These are phyloP conservation scores for Ceratocystis albifundus DNA, from an alignment of 2,329 filamentous ascomycete genomes.

Conservation along the genomic window DNA sequence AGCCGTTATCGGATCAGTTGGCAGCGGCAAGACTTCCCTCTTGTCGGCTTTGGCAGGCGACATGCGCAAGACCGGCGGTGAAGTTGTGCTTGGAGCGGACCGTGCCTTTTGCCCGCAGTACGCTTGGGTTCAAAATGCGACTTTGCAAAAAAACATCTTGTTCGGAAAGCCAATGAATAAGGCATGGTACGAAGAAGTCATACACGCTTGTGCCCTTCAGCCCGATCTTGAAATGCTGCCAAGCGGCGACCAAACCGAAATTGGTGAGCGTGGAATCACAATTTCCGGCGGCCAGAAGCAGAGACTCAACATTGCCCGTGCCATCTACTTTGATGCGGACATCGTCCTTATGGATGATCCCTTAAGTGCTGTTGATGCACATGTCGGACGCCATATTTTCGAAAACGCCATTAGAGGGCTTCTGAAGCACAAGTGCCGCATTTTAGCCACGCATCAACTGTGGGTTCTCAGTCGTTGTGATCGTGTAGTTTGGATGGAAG, in stretches of 20 bases:
- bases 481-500: constrained; percentile 85
- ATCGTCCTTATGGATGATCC: constrained; percentile 60
- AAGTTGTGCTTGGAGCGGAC: constrained; percentile 63
- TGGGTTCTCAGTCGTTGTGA: constrained; percentile 87
- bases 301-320: constrained; percentile 81
- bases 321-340: constrained; percentile 58
- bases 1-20: constrained; percentile 80
- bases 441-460: constrained; percentile 88
- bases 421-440: constrained; percentile 75
- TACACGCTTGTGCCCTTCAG: constrained; percentile 73
- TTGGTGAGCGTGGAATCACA: constrained; percentile 89
- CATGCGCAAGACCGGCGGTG: constrained; percentile 72
- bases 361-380: constrained; percentile 56
- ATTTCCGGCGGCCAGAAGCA: constrained; percentile 94
- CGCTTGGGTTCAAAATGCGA: constrained; percentile 93
- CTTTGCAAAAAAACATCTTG: constrained; percentile 75
- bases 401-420: constrained; percentile 88
- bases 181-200: constrained; percentile 72
- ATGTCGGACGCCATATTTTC: constrained; percentile 67
- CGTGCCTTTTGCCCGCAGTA: constrained; percentile 92
- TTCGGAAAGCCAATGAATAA: constrained; percentile 72
- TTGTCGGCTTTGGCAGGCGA: constrained; percentile 84
- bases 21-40: constrained; percentile 80
- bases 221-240: constrained; percentile 90
- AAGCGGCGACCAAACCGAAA: constrained; percentile 76